Percentiles rank a stretch among this genome's conserved stretches.
Conservation (phyloP, 495 filamentous ascomycete species). For the Gamarada debralockiae region DNA sequence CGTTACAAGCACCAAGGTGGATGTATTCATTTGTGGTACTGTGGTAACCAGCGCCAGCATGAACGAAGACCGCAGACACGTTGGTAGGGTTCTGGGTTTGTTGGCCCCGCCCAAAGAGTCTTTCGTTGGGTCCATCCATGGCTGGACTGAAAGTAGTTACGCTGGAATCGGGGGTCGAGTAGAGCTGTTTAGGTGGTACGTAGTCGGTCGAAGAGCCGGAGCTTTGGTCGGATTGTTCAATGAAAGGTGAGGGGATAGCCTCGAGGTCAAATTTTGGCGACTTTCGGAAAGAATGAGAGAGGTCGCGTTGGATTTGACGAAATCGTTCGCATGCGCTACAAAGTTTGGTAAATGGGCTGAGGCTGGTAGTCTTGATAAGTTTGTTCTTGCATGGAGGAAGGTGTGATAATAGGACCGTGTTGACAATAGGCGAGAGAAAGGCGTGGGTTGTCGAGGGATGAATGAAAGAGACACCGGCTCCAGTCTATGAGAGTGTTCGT, state of each 20-base stretch:
- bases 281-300: conserved; percentile 12
- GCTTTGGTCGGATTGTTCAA: conserved; percentile 2
- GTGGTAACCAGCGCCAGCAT: conserved; percentile 96
- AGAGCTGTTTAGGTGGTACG: background rate
- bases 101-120: conserved; percentile 9
- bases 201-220: background rate
- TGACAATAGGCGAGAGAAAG: too few species aligned
- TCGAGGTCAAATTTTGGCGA: background rate
- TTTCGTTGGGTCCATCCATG: conserved; percentile 22
- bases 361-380: background rate
- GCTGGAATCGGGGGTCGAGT: background rate
- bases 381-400: conserved; percentile 7
- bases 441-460: too few species aligned
- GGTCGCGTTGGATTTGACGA: conserved; percentile 6
- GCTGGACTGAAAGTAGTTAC: background rate
- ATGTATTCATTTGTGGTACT: conserved; percentile 75
- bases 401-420: too few species aligned
- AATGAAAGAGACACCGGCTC: too few species aligned
- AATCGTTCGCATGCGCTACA: conserved; percentile 6
- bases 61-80: conserved; percentile 77
- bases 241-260: conserved; percentile 4
- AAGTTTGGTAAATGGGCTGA: conserved; percentile 1
- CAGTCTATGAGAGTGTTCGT: too few species aligned
- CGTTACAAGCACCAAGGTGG: conserved; percentile 80
- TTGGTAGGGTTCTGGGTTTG: conserved; percentile 3